Evolutionary conservation across 805 yeast species (phyloP).

Genomic region (Myxozyma sirexii): DNA sequence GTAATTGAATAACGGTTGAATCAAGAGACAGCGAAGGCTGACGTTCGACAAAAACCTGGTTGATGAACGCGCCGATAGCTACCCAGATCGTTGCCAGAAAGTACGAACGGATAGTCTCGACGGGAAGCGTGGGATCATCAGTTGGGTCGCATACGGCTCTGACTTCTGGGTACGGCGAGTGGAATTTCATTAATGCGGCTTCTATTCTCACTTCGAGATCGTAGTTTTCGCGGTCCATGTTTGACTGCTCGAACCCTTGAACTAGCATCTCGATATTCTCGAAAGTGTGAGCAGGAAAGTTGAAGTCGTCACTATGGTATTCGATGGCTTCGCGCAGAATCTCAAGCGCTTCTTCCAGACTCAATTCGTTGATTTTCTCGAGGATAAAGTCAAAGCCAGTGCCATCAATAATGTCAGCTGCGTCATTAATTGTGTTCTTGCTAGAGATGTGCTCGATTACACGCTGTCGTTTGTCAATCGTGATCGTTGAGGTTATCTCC

Average conservation of each 20-base stretch:
- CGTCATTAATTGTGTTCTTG: neutral
- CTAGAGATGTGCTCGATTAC: neutral
- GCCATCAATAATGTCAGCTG: neutral
- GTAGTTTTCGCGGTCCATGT: constrained; percentile 1
- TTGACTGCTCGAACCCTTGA: neutral
- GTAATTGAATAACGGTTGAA: constrained; percentile 65
- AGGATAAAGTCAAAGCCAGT: neutral
- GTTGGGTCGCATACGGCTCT: constrained; percentile 66
- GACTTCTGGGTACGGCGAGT: constrained; percentile 64
- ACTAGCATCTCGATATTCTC: constrained; percentile 5
- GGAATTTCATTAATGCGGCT: constrained; percentile 17
- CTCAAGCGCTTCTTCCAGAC: constrained; percentile 45
- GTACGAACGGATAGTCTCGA: constrained; percentile 35
- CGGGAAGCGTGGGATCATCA: constrained; percentile 48
- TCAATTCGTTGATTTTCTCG: neutral
- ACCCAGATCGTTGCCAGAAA: constrained; percentile 56
- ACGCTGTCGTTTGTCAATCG: neutral
- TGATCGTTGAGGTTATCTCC: neutral
- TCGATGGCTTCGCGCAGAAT: constrained; percentile 5
- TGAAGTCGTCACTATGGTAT: constrained; percentile 15
- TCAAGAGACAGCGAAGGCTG: constrained; percentile 59
- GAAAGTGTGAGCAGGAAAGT: constrained; percentile 13
- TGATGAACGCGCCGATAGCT: constrained; percentile 60
- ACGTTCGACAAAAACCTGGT: constrained; percentile 61
- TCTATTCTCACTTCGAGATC: constrained; percentile 17